Evolutionary conservation across 2,329 filamentous ascomycete genomes (phyloP).

Genomic region (Chaetomiaceae sp.): DNA sequence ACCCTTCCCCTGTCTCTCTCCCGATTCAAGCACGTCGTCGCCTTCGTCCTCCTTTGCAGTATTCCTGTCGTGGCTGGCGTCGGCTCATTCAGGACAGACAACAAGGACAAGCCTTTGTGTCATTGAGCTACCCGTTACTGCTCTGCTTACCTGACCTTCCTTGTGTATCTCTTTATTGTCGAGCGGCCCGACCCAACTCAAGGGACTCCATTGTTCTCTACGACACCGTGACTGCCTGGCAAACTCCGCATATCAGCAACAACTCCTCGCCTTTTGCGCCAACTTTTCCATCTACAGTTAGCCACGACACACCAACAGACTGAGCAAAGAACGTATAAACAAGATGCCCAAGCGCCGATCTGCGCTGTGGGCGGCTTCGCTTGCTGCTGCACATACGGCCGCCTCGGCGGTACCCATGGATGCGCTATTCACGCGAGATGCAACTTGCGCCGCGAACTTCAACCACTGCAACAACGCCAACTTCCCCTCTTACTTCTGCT

Average conservation of each 20-base stretch:
- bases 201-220: constrained; percentile 5
- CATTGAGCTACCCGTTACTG: not conserved
- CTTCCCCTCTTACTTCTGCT: constrained; percentile 63
- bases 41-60: constrained; percentile 5
- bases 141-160: not conserved
- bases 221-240: not conserved
- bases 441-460: constrained; percentile 48
- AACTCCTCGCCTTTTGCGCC: not conserved
- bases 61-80: constrained; percentile 3
- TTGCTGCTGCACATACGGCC: constrained; percentile 32
- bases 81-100: constrained; percentile 4
- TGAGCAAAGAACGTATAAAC: not conserved
- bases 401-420: constrained; percentile 34
- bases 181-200: constrained; percentile 1
- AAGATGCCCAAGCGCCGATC: constrained; percentile 28
- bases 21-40: not conserved
- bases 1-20: constrained; percentile 7
- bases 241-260: not conserved
- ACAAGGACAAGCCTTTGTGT: constrained; percentile 12
- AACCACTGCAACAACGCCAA: constrained; percentile 45
- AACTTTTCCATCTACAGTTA: not conserved
- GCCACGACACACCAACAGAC: not conserved
- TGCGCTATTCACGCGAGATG: constrained; percentile 38
- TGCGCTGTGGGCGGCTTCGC: constrained; percentile 31
- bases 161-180: constrained; percentile 7